phyloP scores from a whole-genome alignment of 2,329 filamentous ascomycete genomes.

The Penicillium sp. region DNA sequence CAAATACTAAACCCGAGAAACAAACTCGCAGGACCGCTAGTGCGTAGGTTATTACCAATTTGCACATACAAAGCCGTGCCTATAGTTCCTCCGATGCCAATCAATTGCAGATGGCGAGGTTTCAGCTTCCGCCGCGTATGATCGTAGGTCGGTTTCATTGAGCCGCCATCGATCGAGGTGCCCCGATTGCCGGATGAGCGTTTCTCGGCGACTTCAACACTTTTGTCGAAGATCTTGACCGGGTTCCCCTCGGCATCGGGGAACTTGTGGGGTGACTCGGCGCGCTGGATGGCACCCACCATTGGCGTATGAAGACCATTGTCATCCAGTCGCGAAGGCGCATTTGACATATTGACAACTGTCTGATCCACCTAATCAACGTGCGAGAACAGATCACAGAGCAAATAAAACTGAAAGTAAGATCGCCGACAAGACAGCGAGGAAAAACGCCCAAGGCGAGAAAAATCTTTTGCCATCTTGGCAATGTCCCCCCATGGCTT shows the following conservation, averaged over 20 bases:
- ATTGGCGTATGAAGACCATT: slow-evolving; percentile 18
- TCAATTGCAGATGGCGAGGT: slow-evolving; percentile 50
- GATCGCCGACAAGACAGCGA: background rate
- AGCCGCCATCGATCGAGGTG: slow-evolving; percentile 27
- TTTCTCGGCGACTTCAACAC: slow-evolving; percentile 21
- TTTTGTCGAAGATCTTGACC: slow-evolving; percentile 13
- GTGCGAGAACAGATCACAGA: background rate
- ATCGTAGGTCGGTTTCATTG: slow-evolving; percentile 30
- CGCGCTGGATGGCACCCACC: slow-evolving; percentile 20
- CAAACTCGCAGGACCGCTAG: slow-evolving; percentile 47
- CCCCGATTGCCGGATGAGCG: slow-evolving; percentile 18
- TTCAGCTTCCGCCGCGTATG: slow-evolving; percentile 47
- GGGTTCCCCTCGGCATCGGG: slow-evolving; percentile 18
- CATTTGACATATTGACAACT: slow-evolving; percentile 12
- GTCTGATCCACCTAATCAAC: background rate
- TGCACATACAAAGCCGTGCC: slow-evolving; percentile 48
- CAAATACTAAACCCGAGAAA: slow-evolving; percentile 51
- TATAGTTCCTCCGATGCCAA: slow-evolving; percentile 51
- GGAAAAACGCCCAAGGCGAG: background rate
- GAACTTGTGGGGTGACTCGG: slow-evolving; percentile 12
- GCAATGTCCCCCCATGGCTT: slow-evolving; percentile 10
- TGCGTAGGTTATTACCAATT: slow-evolving; percentile 43
- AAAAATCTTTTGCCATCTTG: slow-evolving; percentile 8
- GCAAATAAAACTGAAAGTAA: background rate
- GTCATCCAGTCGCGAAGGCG: background rate